Conservation (phyloP, 1,284 basidiomycete species). For the Ceratobasidium papillatum region DNA sequence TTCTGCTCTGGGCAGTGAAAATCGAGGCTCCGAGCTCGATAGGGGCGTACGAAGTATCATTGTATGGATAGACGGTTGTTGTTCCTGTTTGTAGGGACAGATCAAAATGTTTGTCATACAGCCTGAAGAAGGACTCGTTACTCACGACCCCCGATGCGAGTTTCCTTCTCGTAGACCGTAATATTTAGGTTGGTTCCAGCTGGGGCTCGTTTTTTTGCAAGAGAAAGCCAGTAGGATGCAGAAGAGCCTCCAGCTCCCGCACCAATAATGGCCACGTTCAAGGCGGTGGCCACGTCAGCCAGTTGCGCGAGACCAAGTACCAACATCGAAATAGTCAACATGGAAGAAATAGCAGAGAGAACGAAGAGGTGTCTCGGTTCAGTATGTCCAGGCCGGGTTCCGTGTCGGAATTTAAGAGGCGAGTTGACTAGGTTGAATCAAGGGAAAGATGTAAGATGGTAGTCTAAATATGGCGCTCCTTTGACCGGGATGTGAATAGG, state of each 20-base stretch:
- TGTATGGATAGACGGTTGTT: constrained; percentile 80
- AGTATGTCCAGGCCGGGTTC: background rate
- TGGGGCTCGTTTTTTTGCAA: constrained; percentile 75
- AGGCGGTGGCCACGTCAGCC: constrained; percentile 3
- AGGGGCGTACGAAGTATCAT: constrained; percentile 66
- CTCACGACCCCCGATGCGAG: constrained; percentile 85
- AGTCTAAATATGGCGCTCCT: background rate
- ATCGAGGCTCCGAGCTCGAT: constrained; percentile 84
- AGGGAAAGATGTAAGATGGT: background rate
- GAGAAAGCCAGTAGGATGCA: constrained; percentile 74
- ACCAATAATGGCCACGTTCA: constrained; percentile 71
- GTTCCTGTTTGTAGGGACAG: constrained; percentile 60
- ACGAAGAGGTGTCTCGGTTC: background rate
- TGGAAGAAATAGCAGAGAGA: background rate
- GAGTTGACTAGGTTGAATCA: too few species aligned
- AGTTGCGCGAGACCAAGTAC: constrained; percentile 9
- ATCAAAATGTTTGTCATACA: background rate
- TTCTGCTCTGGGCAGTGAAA: constrained; percentile 84
- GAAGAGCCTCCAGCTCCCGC: constrained; percentile 82
- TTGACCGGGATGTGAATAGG: background rate
- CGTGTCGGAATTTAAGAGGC: background rate
- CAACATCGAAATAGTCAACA: constrained; percentile 1
- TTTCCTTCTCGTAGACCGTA: constrained; percentile 81
- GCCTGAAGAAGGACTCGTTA: constrained; percentile 46
- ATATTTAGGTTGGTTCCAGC: constrained; percentile 67